These are phyloP conservation scores for Teratosphaeria zuluensis DNA, from an alignment of 2,329 filamentous ascomycete genomes.

Conservation along the genomic window DNA sequence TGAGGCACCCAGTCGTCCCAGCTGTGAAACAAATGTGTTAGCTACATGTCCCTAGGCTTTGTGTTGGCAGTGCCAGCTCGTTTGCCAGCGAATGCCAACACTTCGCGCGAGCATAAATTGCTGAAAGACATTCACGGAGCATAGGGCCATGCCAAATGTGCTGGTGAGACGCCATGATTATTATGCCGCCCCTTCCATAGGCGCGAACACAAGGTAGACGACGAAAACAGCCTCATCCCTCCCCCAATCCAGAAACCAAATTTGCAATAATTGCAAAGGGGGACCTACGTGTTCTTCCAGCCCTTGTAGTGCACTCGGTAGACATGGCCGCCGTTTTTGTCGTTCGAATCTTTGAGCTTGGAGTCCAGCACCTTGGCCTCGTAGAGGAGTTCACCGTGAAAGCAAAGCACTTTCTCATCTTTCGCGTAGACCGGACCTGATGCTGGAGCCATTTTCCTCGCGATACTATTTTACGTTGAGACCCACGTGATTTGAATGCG, in stretches of 20 bases:
- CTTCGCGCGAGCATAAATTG: neutral
- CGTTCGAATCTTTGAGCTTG: constrained; percentile 49
- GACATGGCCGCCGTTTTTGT: constrained; percentile 65
- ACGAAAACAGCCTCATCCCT: neutral
- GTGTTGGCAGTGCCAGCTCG: neutral
- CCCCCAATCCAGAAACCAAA: neutral
- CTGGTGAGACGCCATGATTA: neutral
- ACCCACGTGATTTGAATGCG: neutral
- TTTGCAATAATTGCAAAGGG: neutral
- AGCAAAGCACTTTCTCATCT: constrained; percentile 92
- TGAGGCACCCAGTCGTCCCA: constrained; percentile 98
- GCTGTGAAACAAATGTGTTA: constrained; percentile 31
- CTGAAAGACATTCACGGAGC: neutral
- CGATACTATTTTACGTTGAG: neutral
- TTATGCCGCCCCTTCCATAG: neutral
- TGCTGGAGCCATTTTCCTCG: constrained; percentile 50
- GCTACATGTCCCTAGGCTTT: neutral
- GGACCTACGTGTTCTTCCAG: constrained; percentile 87
- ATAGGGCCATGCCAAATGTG: neutral
- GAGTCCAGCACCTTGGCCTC: constrained; percentile 91
- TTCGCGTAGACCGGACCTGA: constrained; percentile 46
- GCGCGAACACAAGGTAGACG: neutral
- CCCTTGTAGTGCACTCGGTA: constrained; percentile 98
- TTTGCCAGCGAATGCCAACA: neutral
- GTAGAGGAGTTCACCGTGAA: constrained; percentile 94